Base-by-base conservation (phyloP, 2,329 filamentous ascomycete species). In the Hymenoscyphus fructigenus region DNA sequence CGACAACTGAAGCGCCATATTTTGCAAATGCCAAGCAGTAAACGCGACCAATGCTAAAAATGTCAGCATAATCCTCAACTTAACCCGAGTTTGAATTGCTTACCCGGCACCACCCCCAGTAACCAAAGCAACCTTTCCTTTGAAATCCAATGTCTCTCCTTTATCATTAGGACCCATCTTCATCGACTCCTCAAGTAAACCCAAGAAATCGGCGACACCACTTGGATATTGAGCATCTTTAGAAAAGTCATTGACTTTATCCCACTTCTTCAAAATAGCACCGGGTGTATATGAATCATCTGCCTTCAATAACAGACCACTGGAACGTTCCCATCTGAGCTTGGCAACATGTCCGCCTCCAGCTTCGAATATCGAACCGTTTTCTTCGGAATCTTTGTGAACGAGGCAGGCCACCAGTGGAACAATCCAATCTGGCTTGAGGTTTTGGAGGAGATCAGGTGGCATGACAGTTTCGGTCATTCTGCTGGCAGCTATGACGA, bases 401-500 rank as follows among this genome's bases (percentile, higher is more conserved):
- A 91, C 91, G 60, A 99, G 84, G 65, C 91, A 88, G 60, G 93
- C 94, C 36, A 98, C 95, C 53, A 98, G 83, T 41, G 95, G 95
- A 57, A 98, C 93, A 66, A 98, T 88, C 93, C 93, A 98, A 68
- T 96, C 92, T 57, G 95, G 95, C 83, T 91, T 93, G 34, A 76
- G 71, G 65, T 72, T 89, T 71, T 90, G 88, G 72, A 97, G 84
- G 47, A 97, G 85, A 76, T 97, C 93, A n/a, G 92, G 92, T 38
- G 93, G 93, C 92, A 97, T 94, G 71, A 97, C 85, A 20, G 94
- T 97, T 78, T 93, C 88, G 55, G 93, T 97, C 93, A 98, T 96
- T 77, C 94, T 89, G 81, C 91, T 95, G 67, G 93, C 95, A 71
- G 94, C 94, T 87, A 66, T 44, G n/a, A 38, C 34, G n/a, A 14